Conservation (phyloP, 306 rosid genomes). For the barrel medic (Medicago truncatula) region MtrunA17r5.0-ANR NC_053046.1:31092501-31093000, state of each 20-base stretch:
- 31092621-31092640: not conserved
- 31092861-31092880: slow-evolving; percentile 23
- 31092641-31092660: not conserved
- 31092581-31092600: slow-evolving; percentile 48
- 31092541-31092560: slow-evolving; percentile 68
- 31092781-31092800: slow-evolving; percentile 52
- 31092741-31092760: slow-evolving; percentile 68
- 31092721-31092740: slow-evolving; percentile 31
- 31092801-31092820: slow-evolving; percentile 50
- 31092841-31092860: not conserved
- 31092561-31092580: slow-evolving; percentile 81
- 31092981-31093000: slow-evolving; percentile 73
- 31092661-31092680: not conserved
- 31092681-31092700: not conserved
- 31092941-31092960: slow-evolving; percentile 10
- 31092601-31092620: slow-evolving; percentile 3
- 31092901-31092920: slow-evolving; percentile 25
- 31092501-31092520: slow-evolving; percentile 66
- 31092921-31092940: slow-evolving; percentile 47
- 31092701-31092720: slow-evolving; percentile 9
- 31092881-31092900: slow-evolving; percentile 17
- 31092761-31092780: slow-evolving; percentile 55
- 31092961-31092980: slow-evolving; percentile 38
- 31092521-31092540: slow-evolving; percentile 57
- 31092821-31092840: not conserved